Percentiles rank a stretch among this genome's conserved stretches.
These are phyloP conservation scores for Talaromyces sp. DNA, from an alignment of 2,329 filamentous ascomycete species.

Conservation along the genomic window DNA sequence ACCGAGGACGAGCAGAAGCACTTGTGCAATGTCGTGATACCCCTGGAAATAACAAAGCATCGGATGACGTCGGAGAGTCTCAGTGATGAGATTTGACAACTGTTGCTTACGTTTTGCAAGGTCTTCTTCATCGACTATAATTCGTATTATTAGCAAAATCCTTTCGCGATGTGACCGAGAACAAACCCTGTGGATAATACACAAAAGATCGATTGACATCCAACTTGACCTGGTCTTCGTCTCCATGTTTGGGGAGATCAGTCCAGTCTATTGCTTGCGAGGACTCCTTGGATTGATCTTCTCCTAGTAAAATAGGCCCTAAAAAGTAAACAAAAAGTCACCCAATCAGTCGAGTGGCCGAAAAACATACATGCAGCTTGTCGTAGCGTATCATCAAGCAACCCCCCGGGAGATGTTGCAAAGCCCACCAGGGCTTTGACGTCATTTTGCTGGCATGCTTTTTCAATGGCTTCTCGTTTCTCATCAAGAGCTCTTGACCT, in stretches of 20 bases:
- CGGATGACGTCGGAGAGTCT: slow-evolving; percentile 73
- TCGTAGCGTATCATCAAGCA: slow-evolving; percentile 64
- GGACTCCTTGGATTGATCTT: slow-evolving; percentile 16
- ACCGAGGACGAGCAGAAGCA: slow-evolving; percentile 80
- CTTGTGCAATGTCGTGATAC: slow-evolving; percentile 97
- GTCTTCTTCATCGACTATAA: slow-evolving; percentile 63
- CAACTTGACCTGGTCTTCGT: slow-evolving; percentile 85
- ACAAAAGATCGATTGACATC: slow-evolving; percentile 97
- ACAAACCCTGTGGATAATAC: slow-evolving; percentile 79
- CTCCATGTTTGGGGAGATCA: slow-evolving; percentile 66
- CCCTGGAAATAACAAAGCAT: slow-evolving; percentile 95
- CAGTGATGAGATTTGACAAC: slow-evolving; percentile 73
- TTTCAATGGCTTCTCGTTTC: slow-evolving; percentile 48
- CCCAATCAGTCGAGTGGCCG: not conserved
- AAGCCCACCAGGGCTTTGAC: slow-evolving; percentile 52
- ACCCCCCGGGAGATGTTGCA: slow-evolving; percentile 61
- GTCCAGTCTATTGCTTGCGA: slow-evolving; percentile 45
- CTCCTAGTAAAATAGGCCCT: slow-evolving; percentile 48
- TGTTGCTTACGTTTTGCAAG: slow-evolving; percentile 67
- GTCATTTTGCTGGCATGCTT: slow-evolving; percentile 58
- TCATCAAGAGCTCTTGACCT: not conserved
- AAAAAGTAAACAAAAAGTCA: slow-evolving; percentile 12
- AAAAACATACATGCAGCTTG: slow-evolving; percentile 67
- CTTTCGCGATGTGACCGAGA: slow-evolving; percentile 15
- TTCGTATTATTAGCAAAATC: not conserved